Evolutionary conservation across 306 rosid genomes (phyloP).

Genomic region (Arachis hypogaea): DNA sequence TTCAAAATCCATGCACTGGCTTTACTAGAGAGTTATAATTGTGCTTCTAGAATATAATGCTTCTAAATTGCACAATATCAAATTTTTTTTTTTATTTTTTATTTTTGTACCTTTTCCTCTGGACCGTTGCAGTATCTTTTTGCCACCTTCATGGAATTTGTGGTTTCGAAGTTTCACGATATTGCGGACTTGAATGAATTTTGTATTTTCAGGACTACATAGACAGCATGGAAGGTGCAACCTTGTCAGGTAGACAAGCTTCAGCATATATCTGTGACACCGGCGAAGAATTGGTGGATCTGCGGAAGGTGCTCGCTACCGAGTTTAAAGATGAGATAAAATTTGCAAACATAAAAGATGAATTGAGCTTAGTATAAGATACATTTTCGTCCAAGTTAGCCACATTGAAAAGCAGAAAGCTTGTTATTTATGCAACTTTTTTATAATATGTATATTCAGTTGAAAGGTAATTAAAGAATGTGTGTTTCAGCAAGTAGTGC

Average conservation of each 20-base stretch:
- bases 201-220: slow-evolving; percentile 75
- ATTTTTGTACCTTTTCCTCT: too few relatives aligned
- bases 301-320: slow-evolving; percentile 66
- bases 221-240: slow-evolving; percentile 99
- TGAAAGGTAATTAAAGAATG: not conserved
- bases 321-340: slow-evolving; percentile 43
- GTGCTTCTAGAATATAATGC: slow-evolving; percentile 7
- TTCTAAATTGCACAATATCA: not conserved
- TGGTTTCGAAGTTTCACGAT: slow-evolving; percentile 29
- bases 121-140: not conserved
- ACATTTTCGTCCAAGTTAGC: slow-evolving; percentile 22
- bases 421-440: slow-evolving; percentile 24
- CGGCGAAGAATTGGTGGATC: slow-evolving; percentile 73
- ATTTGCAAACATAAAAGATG: slow-evolving; percentile 62
- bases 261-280: slow-evolving; percentile 84
- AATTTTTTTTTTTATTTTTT: too few relatives aligned
- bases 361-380: slow-evolving; percentile 73
- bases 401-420: not conserved
- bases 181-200: slow-evolving; percentile 27
- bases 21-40: not conserved
- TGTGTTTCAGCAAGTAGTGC: slow-evolving; percentile 5
- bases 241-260: slow-evolving; percentile 92
- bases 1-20: slow-evolving; percentile 19
- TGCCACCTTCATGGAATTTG: slow-evolving; percentile 15
- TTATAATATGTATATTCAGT: slow-evolving; percentile 34